Evolutionary conservation across 805 yeast species (phyloP), one percentile per base, ranked within the genome.

Genomic region (Clavispora santaluciae): DNA sequence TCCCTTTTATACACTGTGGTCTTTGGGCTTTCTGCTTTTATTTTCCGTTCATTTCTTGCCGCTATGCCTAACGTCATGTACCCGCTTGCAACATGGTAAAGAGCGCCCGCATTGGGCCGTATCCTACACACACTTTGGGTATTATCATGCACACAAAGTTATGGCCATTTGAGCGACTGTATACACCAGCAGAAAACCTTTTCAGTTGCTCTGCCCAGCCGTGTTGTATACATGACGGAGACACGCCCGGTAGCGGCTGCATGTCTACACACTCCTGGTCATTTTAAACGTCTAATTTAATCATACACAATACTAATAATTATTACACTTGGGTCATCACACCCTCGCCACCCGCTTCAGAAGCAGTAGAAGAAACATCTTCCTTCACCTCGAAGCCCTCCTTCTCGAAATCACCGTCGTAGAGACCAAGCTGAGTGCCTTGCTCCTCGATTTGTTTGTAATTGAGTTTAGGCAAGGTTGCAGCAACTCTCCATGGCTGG

Each of bases 401-500:
- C 57, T 68, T 65, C 51, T 67, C 73, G 30, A 63, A 64, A 42
- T 68, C 69, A 29, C 60, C 70, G 33, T 70, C 75, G 57, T 64
- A 71, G 36, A 81, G 61, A 39, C 87, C 87, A 44, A 81, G 69
- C 36, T 69, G 74, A 48, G 59, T 63, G 54, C 80, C 83, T 51
- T 81, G 81, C 39, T 65, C 74, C 59, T 79, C 85, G 50, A 82
- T 73, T 60, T 81, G 81, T 43, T 66, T 64, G 46, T 60, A 60
- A n/a, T 75, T 57, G 44, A 83, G 68, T 58, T 73, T 75, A 29
- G 87, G 87, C 71, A 83, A 53, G 41, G 72, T 64, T 29, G 72
- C 68, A 38, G 89, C 89, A 36, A 83, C 82, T 59, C 77, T 70
- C 74, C 72, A 82, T 24, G 83, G 77, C 46, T 70, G 73, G 49